Base-by-base conservation (phyloP, 2,329 filamentous ascomycete species). In the Hypoxylon sp. region DNA sequence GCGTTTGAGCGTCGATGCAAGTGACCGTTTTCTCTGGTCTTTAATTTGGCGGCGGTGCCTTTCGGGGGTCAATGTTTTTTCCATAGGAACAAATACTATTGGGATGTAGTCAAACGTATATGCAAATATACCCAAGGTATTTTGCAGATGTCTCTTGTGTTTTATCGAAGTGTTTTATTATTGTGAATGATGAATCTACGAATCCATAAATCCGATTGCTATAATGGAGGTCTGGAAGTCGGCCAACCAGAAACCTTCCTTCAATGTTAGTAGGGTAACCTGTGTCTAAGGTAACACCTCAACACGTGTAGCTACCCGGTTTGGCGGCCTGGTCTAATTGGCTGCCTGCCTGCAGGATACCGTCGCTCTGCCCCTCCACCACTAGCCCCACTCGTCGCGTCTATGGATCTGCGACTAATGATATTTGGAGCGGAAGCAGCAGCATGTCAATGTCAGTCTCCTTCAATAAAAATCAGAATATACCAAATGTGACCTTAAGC, bases 1-100 rank as follows among this genome's bases (percentile, higher is more conserved):
- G 66, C 63, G 69, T 71, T 69, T 48, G 10, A 64, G 66, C 69
- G 69, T 55, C 65, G 66, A 66, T 62, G 33, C 52, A 39, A 47
- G 24, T 63, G 57, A 35, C 54, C 54, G 50, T 58, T 17, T 24
- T 61, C 55, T 65, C 48, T 44, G 52, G 58, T 60, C 58, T 57
- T 66, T 63, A 70, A 59, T 60, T 26, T 58, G 54, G 61, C 35
- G 46, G 65, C 39, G 50, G 64, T 66, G 44, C 50, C 48, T 55
- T 55, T 31, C 13, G 24, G 13, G 24, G 51, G 51, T 65, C 22
- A 52, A 37, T 52, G 47, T 54, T 65, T 26, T 55, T 37, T 52
- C 59, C 44, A 63, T 71, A 68, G 65, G 65, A 63, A 42, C 42
- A 47, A 63, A 60, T 64, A 52, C 35, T 59, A 68, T 54, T 44